A percentile compares a stretch with the other conserved stretches of the same genome.
Conservation (phyloP, 495 filamentous ascomycete genomes). For the Corynascus novoguineensis region DNA sequence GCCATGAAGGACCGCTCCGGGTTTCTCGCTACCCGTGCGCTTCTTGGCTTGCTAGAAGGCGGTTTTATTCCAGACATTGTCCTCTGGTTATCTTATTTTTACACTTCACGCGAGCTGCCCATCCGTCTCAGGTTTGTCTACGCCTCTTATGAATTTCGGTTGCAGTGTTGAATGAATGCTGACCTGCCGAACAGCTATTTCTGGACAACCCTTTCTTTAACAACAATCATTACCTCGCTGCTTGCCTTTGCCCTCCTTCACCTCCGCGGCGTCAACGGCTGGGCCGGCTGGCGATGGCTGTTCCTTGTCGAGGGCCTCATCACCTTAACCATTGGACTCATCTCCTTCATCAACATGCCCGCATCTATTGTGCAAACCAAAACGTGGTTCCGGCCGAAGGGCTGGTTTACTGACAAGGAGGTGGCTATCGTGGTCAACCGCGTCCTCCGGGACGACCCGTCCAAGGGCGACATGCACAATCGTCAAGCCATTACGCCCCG, state of each 20-base stretch:
- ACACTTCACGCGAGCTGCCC: conserved; percentile 60
- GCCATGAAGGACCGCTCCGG: conserved; percentile 50
- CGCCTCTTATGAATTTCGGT: too few species aligned
- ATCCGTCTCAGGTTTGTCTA: conserved; percentile 49
- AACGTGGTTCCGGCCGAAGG: conserved; percentile 41
- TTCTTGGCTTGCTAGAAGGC: conserved; percentile 60
- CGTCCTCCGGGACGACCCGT: conserved; percentile 63
- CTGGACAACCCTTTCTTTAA: conserved; percentile 50
- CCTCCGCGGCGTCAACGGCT: conserved; percentile 47
- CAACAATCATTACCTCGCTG: conserved; percentile 47
- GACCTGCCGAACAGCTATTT: conserved; percentile 36
- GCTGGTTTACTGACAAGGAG: conserved; percentile 48
- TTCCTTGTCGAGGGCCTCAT: conserved; percentile 51
- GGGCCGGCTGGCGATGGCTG: conserved; percentile 59
- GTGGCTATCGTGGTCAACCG: conserved; percentile 66
- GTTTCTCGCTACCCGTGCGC: conserved; percentile 55
- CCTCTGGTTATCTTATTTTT: conserved; percentile 69
- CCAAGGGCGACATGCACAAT: conserved; percentile 56
- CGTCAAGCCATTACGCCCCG: conserved; percentile 55
- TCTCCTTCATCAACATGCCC: conserved; percentile 52
- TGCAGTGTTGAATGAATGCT: neutral
- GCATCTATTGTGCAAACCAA: conserved; percentile 51
- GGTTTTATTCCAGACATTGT: conserved; percentile 52
- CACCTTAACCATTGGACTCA: conserved; percentile 46
- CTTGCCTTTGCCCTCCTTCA: conserved; percentile 49